Conservation (phyloP, 2,329 filamentous ascomycete species). For the Scytalidium lignicola region DNA sequence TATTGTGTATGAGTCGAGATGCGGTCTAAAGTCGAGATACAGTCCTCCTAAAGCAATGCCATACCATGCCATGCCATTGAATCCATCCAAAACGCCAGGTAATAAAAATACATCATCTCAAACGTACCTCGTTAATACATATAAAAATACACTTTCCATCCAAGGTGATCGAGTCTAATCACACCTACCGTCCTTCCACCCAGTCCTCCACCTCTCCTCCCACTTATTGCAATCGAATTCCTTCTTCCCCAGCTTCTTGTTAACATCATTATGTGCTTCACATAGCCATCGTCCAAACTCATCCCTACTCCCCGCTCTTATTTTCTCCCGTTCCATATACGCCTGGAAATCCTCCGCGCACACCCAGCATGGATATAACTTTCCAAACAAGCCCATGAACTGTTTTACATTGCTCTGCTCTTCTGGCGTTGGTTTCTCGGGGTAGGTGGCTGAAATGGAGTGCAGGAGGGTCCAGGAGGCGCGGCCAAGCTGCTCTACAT, state of each 20-base stretch:
- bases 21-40: neutral
- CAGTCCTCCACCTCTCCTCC: slow-evolving; percentile 93
- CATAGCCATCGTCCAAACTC: slow-evolving; percentile 82
- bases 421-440: slow-evolving; percentile 56
- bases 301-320: slow-evolving; percentile 52
- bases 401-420: slow-evolving; percentile 72
- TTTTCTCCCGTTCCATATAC: slow-evolving; percentile 66
- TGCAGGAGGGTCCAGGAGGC: slow-evolving; percentile 92
- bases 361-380: slow-evolving; percentile 90
- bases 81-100: neutral
- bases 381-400: slow-evolving; percentile 78
- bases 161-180: slow-evolving; percentile 33
- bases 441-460: slow-evolving; percentile 84
- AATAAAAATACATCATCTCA: neutral
- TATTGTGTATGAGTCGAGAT: neutral
- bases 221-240: slow-evolving; percentile 85
- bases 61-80: neutral
- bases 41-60: neutral
- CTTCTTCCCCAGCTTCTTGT: slow-evolving; percentile 83
- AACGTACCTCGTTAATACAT: neutral
- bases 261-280: slow-evolving; percentile 82
- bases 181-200: slow-evolving; percentile 69
- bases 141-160: neutral
- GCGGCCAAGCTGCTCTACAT: slow-evolving; percentile 82
- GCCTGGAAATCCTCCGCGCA: slow-evolving; percentile 87